Evolutionary conservation across 192 early-diverging fungal species (phyloP), one percentile per base, ranked within the genome.

Genomic region (Geosiphon pyriformis): DNA sequence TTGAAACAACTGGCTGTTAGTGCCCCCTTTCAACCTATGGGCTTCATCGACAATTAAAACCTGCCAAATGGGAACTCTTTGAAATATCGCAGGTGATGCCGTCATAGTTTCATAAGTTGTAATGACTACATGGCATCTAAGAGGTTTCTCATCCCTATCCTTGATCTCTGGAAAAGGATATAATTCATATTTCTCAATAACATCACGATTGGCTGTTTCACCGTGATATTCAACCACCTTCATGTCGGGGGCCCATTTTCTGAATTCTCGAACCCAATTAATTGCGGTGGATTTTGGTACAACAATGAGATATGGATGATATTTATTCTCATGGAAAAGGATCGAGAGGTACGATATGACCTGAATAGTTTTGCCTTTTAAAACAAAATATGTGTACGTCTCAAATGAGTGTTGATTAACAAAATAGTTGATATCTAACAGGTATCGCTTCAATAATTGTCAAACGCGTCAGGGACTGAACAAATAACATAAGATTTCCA

Each of bases 21-120:
- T 83, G 65, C 87, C 89, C 2, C 51, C 51, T 75, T 93, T 92
- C 29, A 92, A 72, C 30, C 90, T 80, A 52, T 92, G 90, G 0
- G 86, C 89, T 65, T 92, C 89, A 68, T 92, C 90, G 15, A 89
- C 83, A 3, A 90, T 68, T 32, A 92, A 42, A n/a, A 69, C 76
- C 20, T 83, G 78, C 83, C 88, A 92, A 4, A 74, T 70, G 10
- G 65, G 74, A 54, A 89, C 77, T 12, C 67, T 58, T 17, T 60
- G 57, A 62, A 88, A 82, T n/a, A 80, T 68, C 0, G 34, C 42
- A 15, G 63, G 61, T 23, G 88, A 80, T 3, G 54, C 37, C 58
- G 76, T 61, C 63, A 87, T 73, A 1, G 66, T 73, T 66, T 91
- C 86, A 50, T 89, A 87, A 26, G 80, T 86, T 1, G 82, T 77